These are phyloP conservation scores for Bolboschoenus planiculmis DNA, from an alignment of 176 grass and related monocot species.

Conservation along the genomic window DNA sequence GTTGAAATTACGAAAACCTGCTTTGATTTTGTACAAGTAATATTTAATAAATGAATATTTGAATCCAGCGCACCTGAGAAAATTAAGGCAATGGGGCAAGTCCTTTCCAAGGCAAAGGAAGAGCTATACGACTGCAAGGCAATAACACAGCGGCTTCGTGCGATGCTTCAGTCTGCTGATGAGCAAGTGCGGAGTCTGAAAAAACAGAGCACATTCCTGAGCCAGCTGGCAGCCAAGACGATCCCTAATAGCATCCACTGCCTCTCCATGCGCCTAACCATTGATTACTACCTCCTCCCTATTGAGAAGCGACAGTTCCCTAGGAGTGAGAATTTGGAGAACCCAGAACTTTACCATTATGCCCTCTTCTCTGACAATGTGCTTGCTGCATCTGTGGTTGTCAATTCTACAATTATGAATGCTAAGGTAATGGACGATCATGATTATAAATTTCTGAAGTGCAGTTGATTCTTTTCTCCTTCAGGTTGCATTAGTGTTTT, in stretches of 20 bases:
- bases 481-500: not conserved
- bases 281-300: conserved; percentile 92
- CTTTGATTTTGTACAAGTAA: conserved; percentile 23
- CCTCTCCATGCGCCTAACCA: conserved; percentile 84
- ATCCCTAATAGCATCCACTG: conserved; percentile 98
- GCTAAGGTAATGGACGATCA: conserved; percentile 52
- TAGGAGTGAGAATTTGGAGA: conserved; percentile 78
- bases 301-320: conserved; percentile 63
- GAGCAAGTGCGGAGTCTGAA: conserved; percentile 94
- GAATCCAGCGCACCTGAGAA: conserved; percentile 57
- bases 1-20: not conserved
- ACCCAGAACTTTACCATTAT: conserved; percentile 82
- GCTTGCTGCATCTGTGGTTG: conserved; percentile 90
- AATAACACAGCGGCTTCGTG: conserved; percentile 73
- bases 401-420: conserved; percentile 98
- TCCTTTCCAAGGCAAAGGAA: conserved; percentile 80
- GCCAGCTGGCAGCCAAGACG: conserved; percentile 97
- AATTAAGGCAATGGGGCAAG: conserved; percentile 87
- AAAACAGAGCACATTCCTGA: conserved; percentile 95
- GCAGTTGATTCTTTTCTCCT: not conserved
- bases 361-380: conserved; percentile 98
- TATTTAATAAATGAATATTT: conserved; percentile 20
- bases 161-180: conserved; percentile 93
- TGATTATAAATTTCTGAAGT: not conserved
- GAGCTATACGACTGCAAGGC: conserved; percentile 76